Evolutionary conservation across 129 eudicot species (phyloP), one percentile per base, ranked within the genome.

Genomic region (Dittrichia graveolens): DNA sequence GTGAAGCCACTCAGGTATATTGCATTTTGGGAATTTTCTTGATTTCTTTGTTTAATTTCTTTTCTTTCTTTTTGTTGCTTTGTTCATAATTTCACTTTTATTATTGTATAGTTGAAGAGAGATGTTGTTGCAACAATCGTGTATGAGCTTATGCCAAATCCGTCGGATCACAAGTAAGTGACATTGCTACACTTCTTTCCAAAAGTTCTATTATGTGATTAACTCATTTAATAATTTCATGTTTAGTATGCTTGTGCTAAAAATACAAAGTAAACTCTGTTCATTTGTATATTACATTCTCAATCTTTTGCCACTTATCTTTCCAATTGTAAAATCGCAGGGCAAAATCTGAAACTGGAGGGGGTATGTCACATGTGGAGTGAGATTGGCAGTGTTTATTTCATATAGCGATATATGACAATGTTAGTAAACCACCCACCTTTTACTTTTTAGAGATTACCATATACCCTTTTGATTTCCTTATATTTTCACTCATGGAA

Each of bases 151-250:
- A 90, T 82, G 92, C 99, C 99, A 1, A 94, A 94, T 80, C 99
- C 99, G 65, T 90, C 99, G 47, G 99, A 94, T 80, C 99, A 94
- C 96, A 94, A 94, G 99, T 90, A 81, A 79, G 97, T 82, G 31
- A 24, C 31, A 24, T 24, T 24, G 73, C 58, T 67, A 11, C 60
- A 35, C 54, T 18, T 13, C 15, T 45, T 48, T 73, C 9, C 14
- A 50, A 9, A 52, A 67, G 14, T 41, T 74, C 6, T 43, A 10
- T 65, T 55, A 63, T 70, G 19, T 35, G 64, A 74, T 40, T 1
- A 10, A 8, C 8, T 66, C 8, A 5, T 8, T 53, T 41, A 49
- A n/a, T 60, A 13, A n/a, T 42, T 56, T 46, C 15, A 15, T 46
- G 34, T 12, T 64, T 57, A 19, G 10, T 16, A 72, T 19, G 35